phyloP scores from a whole-genome alignment of 805 yeast genomes.

The Blastobotrys chiropterorum region DNA sequence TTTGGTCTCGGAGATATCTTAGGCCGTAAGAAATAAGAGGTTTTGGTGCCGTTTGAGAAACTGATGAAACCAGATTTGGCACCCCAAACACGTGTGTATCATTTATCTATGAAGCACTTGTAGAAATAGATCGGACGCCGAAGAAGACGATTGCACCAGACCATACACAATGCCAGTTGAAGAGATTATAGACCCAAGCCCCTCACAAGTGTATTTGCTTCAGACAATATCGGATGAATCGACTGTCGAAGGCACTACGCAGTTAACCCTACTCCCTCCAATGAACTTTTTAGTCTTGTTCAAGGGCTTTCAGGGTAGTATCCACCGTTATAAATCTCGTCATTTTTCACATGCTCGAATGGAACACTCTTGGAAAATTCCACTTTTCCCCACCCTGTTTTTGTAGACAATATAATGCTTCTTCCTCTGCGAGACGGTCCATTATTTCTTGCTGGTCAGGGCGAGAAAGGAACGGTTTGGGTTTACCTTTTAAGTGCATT shows the following conservation, averaged over 20 bases:
- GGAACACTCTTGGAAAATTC: no score
- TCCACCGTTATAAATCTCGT: no score
- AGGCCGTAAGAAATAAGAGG: not conserved
- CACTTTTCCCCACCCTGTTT: no score
- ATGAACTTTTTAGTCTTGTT: no score
- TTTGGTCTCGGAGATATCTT: not conserved
- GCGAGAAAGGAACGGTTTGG: no score
- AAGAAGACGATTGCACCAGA: not conserved
- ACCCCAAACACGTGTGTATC: not conserved
- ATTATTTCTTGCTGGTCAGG: no score
- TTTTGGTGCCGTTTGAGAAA: not conserved
- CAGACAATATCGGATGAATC: not conserved
- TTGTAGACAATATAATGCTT: no score
- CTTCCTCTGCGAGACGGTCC: no score
- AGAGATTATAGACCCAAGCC: not conserved
- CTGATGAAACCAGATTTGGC: not conserved
- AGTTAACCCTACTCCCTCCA: no score
- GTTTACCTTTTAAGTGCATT: no score
- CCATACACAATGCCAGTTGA: not conserved
- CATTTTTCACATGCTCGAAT: no score
- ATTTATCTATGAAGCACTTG: not conserved
- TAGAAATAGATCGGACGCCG: not conserved
- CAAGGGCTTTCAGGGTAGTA: no score
- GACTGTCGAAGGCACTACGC: not conserved
- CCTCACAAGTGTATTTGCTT: not conserved